Evolutionary conservation across 2,329 filamentous ascomycete species (phyloP), one percentile per base, ranked within the genome.

Genomic region (Microcyclospora tardicrescens): DNA sequence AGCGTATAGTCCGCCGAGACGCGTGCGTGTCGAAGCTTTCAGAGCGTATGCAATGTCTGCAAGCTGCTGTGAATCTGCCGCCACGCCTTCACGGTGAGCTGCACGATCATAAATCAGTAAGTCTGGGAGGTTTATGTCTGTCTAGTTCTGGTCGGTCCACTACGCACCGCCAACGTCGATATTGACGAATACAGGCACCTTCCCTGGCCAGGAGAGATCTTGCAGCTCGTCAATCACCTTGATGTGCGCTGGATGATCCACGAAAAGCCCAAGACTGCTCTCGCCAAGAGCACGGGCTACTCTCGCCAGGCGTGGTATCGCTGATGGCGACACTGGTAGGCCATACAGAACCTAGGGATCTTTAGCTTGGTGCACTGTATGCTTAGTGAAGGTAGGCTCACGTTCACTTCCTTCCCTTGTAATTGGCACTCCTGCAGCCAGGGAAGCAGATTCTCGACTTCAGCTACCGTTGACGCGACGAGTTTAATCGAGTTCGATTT

Each of bases 381-480:
- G 15, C 33, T 5, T 37, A 35, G 15, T 35, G 12, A 44, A 19
- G 41, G 40, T 37, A 16, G 10, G 53, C 67, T 51, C 60, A 80
- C 73, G 54, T 80, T 83, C 37, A 79, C 67, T 12, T 60, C 52
- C 6, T 76, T 66, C 2, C 72, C 73, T 33, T 63, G 56, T 0
- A 55, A 49, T 51, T 73, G 68, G 46, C 75, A 76, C 40, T 79
- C 69, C 10, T 68, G 57, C 1, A 87, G 60, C 31, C 78, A 67
- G 0, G 73, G 74, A 6, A 74, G 43, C 5, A 87, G 61, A 36
- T 73, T 70, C 55, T 89, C 82, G 1, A 77, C 77, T 59, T 89
- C 84, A 2, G 73, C 62, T n/a, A 87, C 48, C 0, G 84, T 91
- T 1, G 81, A 87, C 1, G 79, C 77, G 28, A 87, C 69, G 38